These are phyloP conservation scores for Hygrophila difformis DNA, from an alignment of 257 asterid species.

Conservation along the genomic window DNA sequence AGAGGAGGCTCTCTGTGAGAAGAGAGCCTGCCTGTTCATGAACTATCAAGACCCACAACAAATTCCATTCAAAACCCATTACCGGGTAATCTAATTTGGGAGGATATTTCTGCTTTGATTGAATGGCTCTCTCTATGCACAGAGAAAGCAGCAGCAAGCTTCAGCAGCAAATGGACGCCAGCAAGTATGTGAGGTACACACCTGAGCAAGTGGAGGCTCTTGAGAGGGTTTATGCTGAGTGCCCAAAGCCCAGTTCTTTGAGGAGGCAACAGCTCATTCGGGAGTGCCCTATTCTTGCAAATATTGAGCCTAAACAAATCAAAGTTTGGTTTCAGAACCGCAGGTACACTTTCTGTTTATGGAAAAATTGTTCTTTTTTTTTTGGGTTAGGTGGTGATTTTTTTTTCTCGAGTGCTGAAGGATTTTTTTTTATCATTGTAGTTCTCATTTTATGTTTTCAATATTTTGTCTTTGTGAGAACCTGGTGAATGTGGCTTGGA, in stretches of 20 bases:
- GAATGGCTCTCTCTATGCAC: constrained; percentile 53
- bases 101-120: neutral
- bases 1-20: constrained; percentile 83
- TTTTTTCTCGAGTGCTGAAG: neutral
- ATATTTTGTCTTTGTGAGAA: no score
- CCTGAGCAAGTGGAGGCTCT: constrained; percentile 98
- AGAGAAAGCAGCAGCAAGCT: constrained; percentile 43
- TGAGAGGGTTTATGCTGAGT: constrained; percentile 82
- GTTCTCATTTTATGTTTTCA: no score
- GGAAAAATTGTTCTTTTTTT: neutral
- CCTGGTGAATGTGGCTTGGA: neutral
- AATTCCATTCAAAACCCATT: no score
- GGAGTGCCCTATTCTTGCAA: constrained; percentile 76
- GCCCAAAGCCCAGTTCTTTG: constrained; percentile 91
- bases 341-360: constrained; percentile 33
- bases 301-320: constrained; percentile 96
- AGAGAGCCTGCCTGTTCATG: constrained; percentile 89
- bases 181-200: constrained; percentile 91
- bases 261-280: constrained; percentile 91
- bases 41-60: constrained; percentile 10
- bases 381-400: neutral
- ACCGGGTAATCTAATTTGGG: no score
- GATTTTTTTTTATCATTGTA: no score
- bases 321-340: constrained; percentile 99
- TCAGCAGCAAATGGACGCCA: constrained; percentile 69